These are phyloP conservation scores for Lepraria neglecta DNA, from an alignment of 495 filamentous ascomycete species.

Conservation along the genomic window DNA sequence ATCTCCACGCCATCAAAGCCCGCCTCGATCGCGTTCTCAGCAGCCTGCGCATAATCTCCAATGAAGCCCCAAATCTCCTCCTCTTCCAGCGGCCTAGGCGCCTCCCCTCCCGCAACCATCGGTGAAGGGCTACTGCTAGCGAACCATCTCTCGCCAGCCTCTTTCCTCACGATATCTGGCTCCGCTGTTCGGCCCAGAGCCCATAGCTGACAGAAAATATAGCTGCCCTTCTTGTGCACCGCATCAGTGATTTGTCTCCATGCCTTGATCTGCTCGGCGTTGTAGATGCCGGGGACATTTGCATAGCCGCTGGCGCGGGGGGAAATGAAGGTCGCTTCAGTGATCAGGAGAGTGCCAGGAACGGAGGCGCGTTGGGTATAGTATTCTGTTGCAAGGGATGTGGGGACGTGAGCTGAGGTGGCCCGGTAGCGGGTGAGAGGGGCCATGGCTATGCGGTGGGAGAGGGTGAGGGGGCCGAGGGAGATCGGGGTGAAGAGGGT, in stretches of 20 bases:
- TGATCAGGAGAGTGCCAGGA: constrained; percentile 57
- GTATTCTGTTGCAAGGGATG: constrained; percentile 46
- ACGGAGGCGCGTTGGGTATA: constrained; percentile 55
- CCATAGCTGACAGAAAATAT: constrained; percentile 65
- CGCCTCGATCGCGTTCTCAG: constrained; percentile 56
- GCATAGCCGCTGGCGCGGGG: constrained; percentile 44
- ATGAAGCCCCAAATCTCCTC: constrained; percentile 55
- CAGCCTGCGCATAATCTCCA: constrained; percentile 52
- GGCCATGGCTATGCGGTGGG: constrained; percentile 50
- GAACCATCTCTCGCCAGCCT: constrained; percentile 35
- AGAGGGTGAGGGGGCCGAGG: constrained; percentile 45
- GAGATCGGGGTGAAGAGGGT: constrained; percentile 49
- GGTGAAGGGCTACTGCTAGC: constrained; percentile 45
- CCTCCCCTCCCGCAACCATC: constrained; percentile 32
- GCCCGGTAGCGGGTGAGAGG: constrained; percentile 51
- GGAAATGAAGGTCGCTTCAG: constrained; percentile 61
- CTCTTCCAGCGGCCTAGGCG: constrained; percentile 46
- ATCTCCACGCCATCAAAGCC: constrained; percentile 76
- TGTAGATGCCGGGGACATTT: constrained; percentile 61
- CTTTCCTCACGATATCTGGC: constrained; percentile 32
- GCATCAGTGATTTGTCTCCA: constrained; percentile 60
- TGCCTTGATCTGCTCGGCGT: constrained; percentile 49
- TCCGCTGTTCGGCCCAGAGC: constrained; percentile 55
- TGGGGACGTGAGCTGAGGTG: constrained; percentile 39
- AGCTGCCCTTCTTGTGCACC: constrained; percentile 58